Evolutionary conservation across 1,284 basidiomycete species (phyloP).

Genomic region (Pseudozyma sp.): DNA sequence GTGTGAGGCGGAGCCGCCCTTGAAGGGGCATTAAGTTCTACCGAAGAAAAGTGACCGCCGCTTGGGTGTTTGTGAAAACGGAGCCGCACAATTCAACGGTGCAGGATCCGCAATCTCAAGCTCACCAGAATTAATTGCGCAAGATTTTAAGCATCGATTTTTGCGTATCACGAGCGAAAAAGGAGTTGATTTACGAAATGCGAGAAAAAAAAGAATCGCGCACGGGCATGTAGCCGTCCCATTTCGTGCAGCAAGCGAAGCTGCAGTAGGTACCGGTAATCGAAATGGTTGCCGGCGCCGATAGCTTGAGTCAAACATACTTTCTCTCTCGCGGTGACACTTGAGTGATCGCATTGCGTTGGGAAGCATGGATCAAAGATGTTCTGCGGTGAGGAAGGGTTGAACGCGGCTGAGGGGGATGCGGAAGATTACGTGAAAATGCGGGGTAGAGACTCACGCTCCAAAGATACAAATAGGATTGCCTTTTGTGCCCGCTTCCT

Average conservation of each 20-base stretch:
- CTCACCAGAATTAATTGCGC: background rate
- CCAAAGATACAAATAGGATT: background rate
- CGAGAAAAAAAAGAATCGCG: background rate
- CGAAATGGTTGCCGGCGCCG: conserved; percentile 7
- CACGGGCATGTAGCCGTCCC: background rate
- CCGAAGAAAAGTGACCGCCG: background rate
- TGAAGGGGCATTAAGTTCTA: conserved; percentile 7
- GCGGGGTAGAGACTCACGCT: background rate
- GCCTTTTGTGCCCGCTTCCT: background rate
- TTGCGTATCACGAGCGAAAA: conserved; percentile 2
- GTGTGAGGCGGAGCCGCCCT: background rate
- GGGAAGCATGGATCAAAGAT: background rate
- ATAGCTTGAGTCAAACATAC: no score
- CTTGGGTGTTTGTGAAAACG: conserved; percentile 1
- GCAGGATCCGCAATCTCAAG: background rate
- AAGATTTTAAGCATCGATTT: background rate
- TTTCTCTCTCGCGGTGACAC: background rate
- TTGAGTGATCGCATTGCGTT: background rate
- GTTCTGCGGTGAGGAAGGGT: no score
- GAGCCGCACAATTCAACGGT: background rate
- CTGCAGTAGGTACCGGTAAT: background rate
- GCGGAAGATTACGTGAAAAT: background rate
- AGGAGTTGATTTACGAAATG: background rate
- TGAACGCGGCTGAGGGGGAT: no score
- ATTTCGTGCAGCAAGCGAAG: background rate